Percentiles rank a stretch among this genome's conserved stretches.
These are phyloP conservation scores for Ziziphus jujuba DNA, from an alignment of 306 rosid species.

Conservation along the genomic window DNA sequence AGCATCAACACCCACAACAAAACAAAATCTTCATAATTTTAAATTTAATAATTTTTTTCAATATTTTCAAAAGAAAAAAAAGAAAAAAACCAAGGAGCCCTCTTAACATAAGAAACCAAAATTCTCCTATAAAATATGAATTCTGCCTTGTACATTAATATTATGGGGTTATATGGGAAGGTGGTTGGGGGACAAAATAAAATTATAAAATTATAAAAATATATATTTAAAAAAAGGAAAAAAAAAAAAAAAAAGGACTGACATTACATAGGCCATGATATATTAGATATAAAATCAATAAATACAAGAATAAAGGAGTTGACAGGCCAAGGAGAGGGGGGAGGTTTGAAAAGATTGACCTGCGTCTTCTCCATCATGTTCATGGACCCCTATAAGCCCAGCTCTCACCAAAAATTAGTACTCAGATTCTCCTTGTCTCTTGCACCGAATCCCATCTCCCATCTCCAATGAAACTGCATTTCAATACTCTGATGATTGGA, in stretches of 20 bases:
- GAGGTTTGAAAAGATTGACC: slow-evolving; percentile 62
- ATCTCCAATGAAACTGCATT: slow-evolving; percentile 51
- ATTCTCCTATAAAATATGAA: neutral
- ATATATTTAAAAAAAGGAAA: too few relatives aligned
- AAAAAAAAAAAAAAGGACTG: slow-evolving; percentile 19
- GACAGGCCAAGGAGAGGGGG: slow-evolving; percentile 37
- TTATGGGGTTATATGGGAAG: neutral
- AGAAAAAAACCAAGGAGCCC: neutral
- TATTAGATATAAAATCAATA: slow-evolving; percentile 48
- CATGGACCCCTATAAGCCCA: slow-evolving; percentile 13
- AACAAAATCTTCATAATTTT: slow-evolving; percentile 6
- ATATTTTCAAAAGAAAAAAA: too few relatives aligned
- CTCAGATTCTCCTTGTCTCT: slow-evolving; percentile 35
- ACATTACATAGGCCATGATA: slow-evolving; percentile 54
- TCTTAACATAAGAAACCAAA: neutral
- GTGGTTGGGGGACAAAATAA: slow-evolving; percentile 13
- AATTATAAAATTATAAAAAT: too few relatives aligned
- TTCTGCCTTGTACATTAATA: neutral
- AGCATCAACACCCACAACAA: slow-evolving; percentile 16
- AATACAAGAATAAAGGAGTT: slow-evolving; percentile 48
- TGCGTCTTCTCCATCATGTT: slow-evolving; percentile 32
- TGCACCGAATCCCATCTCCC: neutral
- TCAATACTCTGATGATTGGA: slow-evolving; percentile 45
- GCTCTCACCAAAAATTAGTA: slow-evolving; percentile 3
- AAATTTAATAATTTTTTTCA: too few relatives aligned